Base-by-base conservation (phyloP, 1,139 yeast species). In the Suhomyces guaymorum region DNA sequence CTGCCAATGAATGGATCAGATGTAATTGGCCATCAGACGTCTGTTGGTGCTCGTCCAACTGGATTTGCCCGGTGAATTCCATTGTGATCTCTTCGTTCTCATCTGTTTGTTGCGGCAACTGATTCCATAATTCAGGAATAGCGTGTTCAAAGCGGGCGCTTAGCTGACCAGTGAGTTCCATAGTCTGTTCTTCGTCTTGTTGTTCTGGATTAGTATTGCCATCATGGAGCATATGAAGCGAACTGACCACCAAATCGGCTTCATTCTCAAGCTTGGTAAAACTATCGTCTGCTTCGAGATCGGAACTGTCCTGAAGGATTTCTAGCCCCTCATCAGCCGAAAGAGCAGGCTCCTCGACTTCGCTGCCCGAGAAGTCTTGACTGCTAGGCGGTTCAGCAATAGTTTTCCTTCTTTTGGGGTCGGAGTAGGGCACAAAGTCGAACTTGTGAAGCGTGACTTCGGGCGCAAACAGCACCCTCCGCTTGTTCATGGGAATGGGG, bases 391-490 rank as follows among this genome's bases (percentile, higher is more conserved):
- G 30, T 11, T 32, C 42, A 5, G 48, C 47, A 24, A 48, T 48
- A 18, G 51, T 48, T 18, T 42, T 32, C 21, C 52, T 32, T 24
- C 52, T 35, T 25, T 48, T 48, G 15, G 42, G 28, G 14, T 44
- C 45, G 24, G 34, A 30, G 22, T 41, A 42, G 2, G 77, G 73
- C 5, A 74, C 62, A 39, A 73, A 58, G 42, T 75, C 80, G 37
- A 82, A 76, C 47, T 80, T 80, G 54, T 82, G 88, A 23, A 82
- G 59, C 0, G 88, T 82, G 0, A 82, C 89, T 48, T 82, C 89
- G 1, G 87, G 87, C 2, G 88, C 87, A 63, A 82, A 82, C 1
- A 87, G 80, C 0, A 82, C 89, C 23, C 89, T 57, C 46, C 89
- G 61, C 45, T 51, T 53, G 18, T 48, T 49, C 28, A 40, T 42